Base-by-base conservation (phyloP, 2,329 filamentous ascomycete species). In the Trichoderma sp. region DNA sequence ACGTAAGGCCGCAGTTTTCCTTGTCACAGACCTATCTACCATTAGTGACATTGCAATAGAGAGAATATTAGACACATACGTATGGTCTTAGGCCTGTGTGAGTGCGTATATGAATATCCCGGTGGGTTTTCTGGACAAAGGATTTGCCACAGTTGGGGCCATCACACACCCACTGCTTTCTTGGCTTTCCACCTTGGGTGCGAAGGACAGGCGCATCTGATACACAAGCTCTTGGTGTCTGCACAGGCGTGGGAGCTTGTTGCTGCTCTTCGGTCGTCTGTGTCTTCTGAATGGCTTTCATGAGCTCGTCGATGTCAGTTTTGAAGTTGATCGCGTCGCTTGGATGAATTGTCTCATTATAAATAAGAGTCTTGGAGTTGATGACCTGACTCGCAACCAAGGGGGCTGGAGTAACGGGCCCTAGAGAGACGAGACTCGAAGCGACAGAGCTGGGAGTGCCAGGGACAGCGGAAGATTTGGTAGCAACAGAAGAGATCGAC, bases 1-100 rank as follows among this genome's bases (percentile, higher is more conserved):
- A 98, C 12, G 89, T 87, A 76, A 93, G 91, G 28, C 89, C 90
- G 80, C 95, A 98, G 6, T 87, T 87, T 3, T 89, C 87, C 74
- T 92, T 87, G 74, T 89, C 90, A 84, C 94, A 97, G 24, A 86
- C 80, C 90, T 89, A 74, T 72, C 4, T 34, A n/a, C 34, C 63
- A 75, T 80, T 72, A 82, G 78, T 71, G 36, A 26, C 36, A 53
- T 36, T 39, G 28, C 11, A 14, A 12, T 73, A 8, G 69, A 66
- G 12, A 73, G 24, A 14, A n/a, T 3, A 51, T 51, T 57, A 26
- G 34, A 4, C 0, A 56, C 93, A 86, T 84, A 97, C 92, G 80
- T 95, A 98, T 73, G 95, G 95, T 80, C 94, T 96, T 69, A 92
- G 90, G 18, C 96, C 96, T 2, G 93, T 97, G 81, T 99, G 96